A percentile compares a stretch with the other conserved stretches of the same genome.
These are phyloP conservation scores for Ogataea wickerhamii DNA, from an alignment of 805 yeast genomes.

Conservation along the genomic window DNA sequence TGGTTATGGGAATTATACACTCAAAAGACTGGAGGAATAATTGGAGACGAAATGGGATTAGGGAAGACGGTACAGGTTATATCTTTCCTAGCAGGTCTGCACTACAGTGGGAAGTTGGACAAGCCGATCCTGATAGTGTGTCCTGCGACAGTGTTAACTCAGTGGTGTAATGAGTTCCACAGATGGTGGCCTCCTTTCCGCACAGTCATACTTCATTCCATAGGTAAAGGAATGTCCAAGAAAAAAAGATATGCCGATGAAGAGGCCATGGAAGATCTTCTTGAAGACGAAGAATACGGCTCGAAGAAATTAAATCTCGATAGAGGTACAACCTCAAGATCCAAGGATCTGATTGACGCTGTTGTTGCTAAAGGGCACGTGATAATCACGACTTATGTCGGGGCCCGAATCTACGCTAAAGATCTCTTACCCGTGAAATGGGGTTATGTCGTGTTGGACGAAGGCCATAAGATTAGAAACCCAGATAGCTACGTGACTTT, in stretches of 20 bases:
- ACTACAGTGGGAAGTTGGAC: constrained; percentile 68
- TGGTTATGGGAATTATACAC: constrained; percentile 95
- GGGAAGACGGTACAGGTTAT: constrained; percentile 95
- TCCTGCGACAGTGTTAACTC: constrained; percentile 94
- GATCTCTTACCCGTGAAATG: constrained; percentile 75
- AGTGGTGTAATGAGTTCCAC: constrained; percentile 96
- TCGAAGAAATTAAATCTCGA: constrained; percentile 25
- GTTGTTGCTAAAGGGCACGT: constrained; percentile 74
- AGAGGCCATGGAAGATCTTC: constrained; percentile 44
- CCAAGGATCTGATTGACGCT: constrained; percentile 47
- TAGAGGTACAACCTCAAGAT: constrained; percentile 28
- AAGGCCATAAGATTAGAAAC: constrained; percentile 94
- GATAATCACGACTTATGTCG: constrained; percentile 83
- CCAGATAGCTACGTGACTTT: constrained; percentile 88
- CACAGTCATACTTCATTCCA: constrained; percentile 82
- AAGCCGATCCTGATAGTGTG: constrained; percentile 86
- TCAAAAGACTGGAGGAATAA: constrained; percentile 89
- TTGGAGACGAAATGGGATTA: constrained; percentile 98
- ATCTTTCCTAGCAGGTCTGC: constrained; percentile 86
- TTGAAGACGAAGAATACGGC: constrained; percentile 34
- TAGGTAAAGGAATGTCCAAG: constrained; percentile 77
- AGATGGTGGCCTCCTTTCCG: constrained; percentile 98
- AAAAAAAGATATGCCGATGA: constrained; percentile 37
- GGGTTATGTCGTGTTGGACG: constrained; percentile 91
- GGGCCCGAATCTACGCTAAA: constrained; percentile 36